phyloP scores from a whole-genome alignment of 2,329 filamentous ascomycete genomes.

The Sclerotinia nivalis region DNA sequence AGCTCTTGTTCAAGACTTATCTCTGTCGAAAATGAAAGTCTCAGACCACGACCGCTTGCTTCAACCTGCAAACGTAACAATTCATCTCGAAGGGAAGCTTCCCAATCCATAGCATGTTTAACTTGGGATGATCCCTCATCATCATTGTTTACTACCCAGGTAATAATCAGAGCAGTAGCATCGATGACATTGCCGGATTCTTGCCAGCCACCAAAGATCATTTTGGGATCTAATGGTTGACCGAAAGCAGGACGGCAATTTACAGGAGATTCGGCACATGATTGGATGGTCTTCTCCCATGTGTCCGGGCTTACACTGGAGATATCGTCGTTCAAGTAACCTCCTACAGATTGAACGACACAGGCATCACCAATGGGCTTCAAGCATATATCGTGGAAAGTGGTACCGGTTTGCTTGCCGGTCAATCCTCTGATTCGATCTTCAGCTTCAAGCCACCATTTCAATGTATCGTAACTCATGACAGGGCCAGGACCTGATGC shows the following conservation, averaged over 20 bases:
- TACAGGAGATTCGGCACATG: slow-evolving; percentile 78
- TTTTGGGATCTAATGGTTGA: slow-evolving; percentile 81
- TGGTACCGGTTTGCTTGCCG: slow-evolving; percentile 66
- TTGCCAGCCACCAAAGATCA: slow-evolving; percentile 82
- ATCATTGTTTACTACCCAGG: slow-evolving; percentile 92
- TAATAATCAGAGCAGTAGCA: slow-evolving; percentile 79
- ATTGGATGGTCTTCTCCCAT: slow-evolving; percentile 72
- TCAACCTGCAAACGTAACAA: slow-evolving; percentile 79
- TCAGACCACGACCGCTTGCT: slow-evolving; percentile 73
- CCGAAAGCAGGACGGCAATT: slow-evolving; percentile 85
- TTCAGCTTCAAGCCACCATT: slow-evolving; percentile 94
- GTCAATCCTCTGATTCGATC: slow-evolving; percentile 71
- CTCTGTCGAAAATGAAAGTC: slow-evolving; percentile 93
- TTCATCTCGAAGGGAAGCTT: slow-evolving; percentile 71
- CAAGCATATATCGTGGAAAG: slow-evolving; percentile 84
- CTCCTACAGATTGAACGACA: slow-evolving; percentile 88
- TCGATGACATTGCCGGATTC: slow-evolving; percentile 65
- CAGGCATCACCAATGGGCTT: slow-evolving; percentile 89
- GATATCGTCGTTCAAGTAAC: slow-evolving; percentile 76
- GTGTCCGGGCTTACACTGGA: slow-evolving; percentile 59
- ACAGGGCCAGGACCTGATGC: slow-evolving; percentile 69
- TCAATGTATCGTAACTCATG: slow-evolving; percentile 81
- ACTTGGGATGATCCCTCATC: slow-evolving; percentile 71
- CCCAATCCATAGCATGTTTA: slow-evolving; percentile 82
- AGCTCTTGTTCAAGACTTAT: slow-evolving; percentile 93